Conservation (phyloP, 768 basidiomycete genomes). For the Tulasnella sp. region DNA sequence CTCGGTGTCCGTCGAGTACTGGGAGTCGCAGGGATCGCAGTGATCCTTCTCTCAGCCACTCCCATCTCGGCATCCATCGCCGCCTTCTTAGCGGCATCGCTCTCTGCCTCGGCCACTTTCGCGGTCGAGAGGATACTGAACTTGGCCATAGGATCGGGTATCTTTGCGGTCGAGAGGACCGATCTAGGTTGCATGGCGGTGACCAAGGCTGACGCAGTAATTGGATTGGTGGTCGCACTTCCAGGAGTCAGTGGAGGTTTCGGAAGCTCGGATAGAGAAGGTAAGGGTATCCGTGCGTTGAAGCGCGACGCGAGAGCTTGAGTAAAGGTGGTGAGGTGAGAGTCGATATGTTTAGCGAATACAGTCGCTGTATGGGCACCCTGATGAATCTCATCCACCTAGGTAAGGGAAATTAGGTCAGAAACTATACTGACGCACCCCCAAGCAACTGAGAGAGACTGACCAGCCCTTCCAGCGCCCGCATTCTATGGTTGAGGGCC, state of each 20-base stretch:
- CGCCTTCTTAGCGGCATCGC: conserved; percentile 10
- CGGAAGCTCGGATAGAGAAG: conserved; percentile 1
- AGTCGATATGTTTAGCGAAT: neutral
- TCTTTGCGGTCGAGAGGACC: neutral
- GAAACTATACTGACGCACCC: neutral
- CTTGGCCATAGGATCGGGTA: neutral
- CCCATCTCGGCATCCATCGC: conserved; percentile 12
- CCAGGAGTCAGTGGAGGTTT: neutral
- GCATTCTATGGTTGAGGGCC: neutral
- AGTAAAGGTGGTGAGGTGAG: conserved; percentile 8
- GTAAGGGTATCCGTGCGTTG: conserved; percentile 6
- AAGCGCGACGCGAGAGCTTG: conserved; percentile 11
- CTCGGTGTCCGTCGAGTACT: conserved; percentile 10
- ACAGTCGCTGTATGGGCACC: conserved; percentile 7
- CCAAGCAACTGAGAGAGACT: neutral
- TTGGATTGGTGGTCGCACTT: neutral
- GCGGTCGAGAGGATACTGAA: conserved; percentile 4
- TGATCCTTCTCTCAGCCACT: conserved; percentile 1
- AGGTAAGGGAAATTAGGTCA: neutral
- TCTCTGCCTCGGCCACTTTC: neutral
- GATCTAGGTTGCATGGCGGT: neutral
- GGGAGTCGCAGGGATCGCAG: conserved; percentile 14
- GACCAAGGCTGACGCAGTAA: neutral
- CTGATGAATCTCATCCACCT: conserved; percentile 8
- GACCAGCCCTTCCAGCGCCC: conserved; percentile 7